Evolutionary conservation across 106 monocot genomes (phyloP).

Genomic region (Allium fistulosum): DNA sequence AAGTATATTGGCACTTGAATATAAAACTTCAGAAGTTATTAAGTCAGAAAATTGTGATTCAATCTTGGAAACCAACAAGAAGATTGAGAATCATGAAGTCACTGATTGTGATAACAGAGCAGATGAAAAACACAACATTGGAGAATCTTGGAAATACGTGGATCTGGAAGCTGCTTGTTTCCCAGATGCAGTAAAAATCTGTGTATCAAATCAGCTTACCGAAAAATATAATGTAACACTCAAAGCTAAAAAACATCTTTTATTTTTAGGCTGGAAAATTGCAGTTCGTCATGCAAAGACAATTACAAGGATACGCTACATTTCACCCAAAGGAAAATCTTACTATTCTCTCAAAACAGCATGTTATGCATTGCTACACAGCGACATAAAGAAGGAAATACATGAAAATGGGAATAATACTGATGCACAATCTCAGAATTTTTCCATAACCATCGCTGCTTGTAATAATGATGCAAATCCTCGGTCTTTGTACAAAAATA

Average conservation of each 20-base stretch:
- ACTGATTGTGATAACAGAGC: background rate
- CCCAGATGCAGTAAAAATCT: constrained; percentile 30
- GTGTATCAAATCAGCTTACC: background rate
- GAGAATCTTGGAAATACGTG: constrained; percentile 20
- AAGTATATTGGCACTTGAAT: background rate
- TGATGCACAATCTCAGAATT: background rate
- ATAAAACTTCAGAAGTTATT: background rate
- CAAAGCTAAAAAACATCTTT: constrained; percentile 39
- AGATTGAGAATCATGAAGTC: background rate
- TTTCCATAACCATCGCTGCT: background rate
- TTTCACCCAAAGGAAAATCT: constrained; percentile 20
- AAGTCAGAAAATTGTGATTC: background rate
- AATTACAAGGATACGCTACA: constrained; percentile 14
- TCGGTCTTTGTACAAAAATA: background rate
- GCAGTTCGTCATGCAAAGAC: constrained; percentile 11
- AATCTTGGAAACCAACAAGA: background rate
- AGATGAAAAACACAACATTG: background rate
- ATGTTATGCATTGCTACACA: constrained; percentile 11
- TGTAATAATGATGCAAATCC: background rate
- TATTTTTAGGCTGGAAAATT: constrained; percentile 40
- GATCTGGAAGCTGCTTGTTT: constrained; percentile 29
- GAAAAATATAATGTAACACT: background rate
- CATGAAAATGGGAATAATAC: background rate
- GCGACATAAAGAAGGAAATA: background rate
- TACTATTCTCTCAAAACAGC: constrained; percentile 28